These are phyloP conservation scores for Amauroascus niger DNA, from an alignment of 2,329 filamentous ascomycete species.

Conservation along the genomic window DNA sequence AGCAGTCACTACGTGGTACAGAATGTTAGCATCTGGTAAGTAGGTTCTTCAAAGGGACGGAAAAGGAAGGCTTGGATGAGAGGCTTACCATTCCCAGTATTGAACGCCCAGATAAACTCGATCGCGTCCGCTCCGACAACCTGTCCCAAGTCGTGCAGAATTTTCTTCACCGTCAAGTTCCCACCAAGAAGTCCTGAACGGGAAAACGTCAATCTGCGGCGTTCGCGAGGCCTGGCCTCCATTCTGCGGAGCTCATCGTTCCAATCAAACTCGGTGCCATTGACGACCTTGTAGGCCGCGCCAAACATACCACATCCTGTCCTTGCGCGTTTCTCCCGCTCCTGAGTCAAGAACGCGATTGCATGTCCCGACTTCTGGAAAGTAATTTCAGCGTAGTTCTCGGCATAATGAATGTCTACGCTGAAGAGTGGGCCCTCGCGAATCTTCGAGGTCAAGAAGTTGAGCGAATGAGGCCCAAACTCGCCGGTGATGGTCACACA, in stretches of 20 bases:
- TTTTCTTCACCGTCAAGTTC: conserved; percentile 26
- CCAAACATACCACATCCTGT: conserved; percentile 30
- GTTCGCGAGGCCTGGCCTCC: conserved; percentile 29
- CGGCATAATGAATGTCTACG: conserved; percentile 27
- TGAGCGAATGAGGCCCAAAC: conserved; percentile 17
- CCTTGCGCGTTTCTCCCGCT: conserved; percentile 23
- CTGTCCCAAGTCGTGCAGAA: conserved; percentile 28
- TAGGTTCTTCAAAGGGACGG: no score
- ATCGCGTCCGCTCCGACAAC: conserved; percentile 30
- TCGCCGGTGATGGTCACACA: conserved; percentile 22
- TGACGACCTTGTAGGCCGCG: conserved; percentile 23
- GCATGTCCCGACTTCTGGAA: conserved; percentile 34
- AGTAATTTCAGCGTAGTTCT: conserved; percentile 28
- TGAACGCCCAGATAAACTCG: conserved; percentile 36
- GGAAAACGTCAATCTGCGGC: conserved; percentile 36
- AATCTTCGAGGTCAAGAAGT: conserved; percentile 30
- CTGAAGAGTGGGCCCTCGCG: conserved; percentile 33
- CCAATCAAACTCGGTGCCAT: conserved; percentile 27
- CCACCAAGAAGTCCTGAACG: conserved; percentile 31
- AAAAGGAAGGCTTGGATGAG: not conserved
- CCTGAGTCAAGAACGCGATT: conserved; percentile 26
- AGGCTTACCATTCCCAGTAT: conserved; percentile 35
- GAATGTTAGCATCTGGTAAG: conserved; percentile 18
- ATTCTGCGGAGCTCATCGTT: conserved; percentile 30
- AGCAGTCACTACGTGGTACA: conserved; percentile 32